These are phyloP conservation scores for Schizophyllum amplum DNA, from an alignment of 1,284 basidiomycete genomes.

Conservation along the genomic window DNA sequence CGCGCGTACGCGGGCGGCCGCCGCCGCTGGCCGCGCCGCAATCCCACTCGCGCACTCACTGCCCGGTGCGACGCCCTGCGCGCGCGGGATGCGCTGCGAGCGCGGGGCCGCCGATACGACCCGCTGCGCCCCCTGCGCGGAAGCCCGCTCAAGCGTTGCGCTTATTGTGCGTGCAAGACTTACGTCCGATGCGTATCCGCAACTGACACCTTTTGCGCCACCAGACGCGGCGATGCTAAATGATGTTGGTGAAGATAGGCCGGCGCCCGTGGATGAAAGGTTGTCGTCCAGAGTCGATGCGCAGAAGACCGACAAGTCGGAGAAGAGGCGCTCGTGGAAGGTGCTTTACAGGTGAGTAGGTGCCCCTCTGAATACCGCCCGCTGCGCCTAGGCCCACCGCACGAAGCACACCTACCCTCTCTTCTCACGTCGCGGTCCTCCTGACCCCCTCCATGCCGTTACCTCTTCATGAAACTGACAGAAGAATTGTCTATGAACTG, in stretches of 20 bases:
- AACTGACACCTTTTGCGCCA: not conserved
- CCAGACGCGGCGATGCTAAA: not conserved
- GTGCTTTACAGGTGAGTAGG: not conserved
- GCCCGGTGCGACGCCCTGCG: not conserved
- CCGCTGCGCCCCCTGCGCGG: not conserved
- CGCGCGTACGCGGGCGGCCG: not conserved
- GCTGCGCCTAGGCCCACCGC: not conserved
- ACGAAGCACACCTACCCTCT: no score
- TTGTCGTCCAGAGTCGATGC: no score
- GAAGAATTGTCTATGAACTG: not conserved
- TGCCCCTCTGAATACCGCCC: not conserved
- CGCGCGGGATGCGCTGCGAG: not conserved
- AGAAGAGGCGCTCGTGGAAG: not conserved
- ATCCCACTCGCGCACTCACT: not conserved
- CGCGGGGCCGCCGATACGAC: not conserved
- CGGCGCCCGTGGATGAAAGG: no score
- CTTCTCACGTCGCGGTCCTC: not conserved
- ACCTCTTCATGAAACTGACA: no score
- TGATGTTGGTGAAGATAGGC: not conserved
- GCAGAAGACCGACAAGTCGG: not conserved
- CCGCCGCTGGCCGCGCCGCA: not conserved
- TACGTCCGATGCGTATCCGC: no score
- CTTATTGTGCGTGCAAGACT: not conserved
- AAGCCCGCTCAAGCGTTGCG: not conserved
- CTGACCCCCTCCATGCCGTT: not conserved